These are phyloP conservation scores for Pascua sp. DNA, from an alignment of 1,284 basidiomycete genomes.

Conservation along the genomic window DNA sequence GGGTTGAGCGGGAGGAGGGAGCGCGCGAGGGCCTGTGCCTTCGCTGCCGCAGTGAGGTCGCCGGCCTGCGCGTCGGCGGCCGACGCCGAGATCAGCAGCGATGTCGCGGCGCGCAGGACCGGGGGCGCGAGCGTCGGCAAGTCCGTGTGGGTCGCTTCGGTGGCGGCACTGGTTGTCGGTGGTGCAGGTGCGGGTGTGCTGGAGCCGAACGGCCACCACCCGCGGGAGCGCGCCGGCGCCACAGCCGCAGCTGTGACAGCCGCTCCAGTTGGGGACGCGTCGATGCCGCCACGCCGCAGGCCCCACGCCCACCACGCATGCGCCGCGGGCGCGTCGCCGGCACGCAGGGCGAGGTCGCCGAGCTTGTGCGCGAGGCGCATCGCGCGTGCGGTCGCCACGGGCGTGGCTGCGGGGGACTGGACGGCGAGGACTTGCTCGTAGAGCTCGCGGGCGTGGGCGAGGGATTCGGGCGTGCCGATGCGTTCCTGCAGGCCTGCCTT, in stretches of 20 bases:
- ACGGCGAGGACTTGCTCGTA: conserved; percentile 58
- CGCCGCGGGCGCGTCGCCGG: conserved; percentile 32
- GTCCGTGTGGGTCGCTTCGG: conserved; percentile 1
- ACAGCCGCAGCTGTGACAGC: neutral
- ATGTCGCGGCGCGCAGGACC: conserved; percentile 65
- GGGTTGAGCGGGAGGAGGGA: conserved; percentile 66
- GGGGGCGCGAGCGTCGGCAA: conserved; percentile 35
- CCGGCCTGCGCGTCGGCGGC: conserved; percentile 63
- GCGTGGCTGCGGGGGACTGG: neutral
- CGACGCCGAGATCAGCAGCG: conserved; percentile 66
- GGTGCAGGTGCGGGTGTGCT: conserved; percentile 1
- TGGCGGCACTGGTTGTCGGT: neutral
- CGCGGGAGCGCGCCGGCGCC: neutral
- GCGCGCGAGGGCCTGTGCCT: conserved; percentile 73
- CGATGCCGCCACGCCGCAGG: conserved; percentile 25
- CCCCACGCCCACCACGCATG: conserved; percentile 47
- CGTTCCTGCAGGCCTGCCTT: conserved; percentile 67
- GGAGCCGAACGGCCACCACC: conserved; percentile 8
- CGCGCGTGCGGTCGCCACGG: conserved; percentile 20
- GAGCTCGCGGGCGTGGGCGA: conserved; percentile 60
- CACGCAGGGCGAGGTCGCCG: conserved; percentile 36
- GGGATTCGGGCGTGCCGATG: conserved; percentile 58
- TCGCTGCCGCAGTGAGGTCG: conserved; percentile 80
- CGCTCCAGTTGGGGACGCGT: no score
- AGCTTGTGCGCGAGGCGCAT: conserved; percentile 45